Percentiles rank a stretch among this genome's conserved stretches.
Evolutionary conservation across 306 rosid genomes (phyloP).

Genomic region (Dalbergia cochinchinensis): DNA sequence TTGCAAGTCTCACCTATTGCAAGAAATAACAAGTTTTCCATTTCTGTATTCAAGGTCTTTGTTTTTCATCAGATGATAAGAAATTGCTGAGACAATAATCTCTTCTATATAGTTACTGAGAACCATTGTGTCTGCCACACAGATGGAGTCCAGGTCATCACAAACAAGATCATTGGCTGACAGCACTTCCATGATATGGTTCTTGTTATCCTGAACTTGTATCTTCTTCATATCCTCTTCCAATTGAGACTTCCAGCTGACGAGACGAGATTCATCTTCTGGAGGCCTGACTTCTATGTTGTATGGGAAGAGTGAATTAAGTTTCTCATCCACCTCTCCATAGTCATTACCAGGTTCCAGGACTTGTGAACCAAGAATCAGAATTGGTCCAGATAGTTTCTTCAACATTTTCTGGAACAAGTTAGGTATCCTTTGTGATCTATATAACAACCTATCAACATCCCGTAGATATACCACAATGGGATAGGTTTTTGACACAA

Average conservation of each 20-base stretch:
- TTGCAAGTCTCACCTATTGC: conserved; percentile 63
- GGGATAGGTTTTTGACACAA: conserved; percentile 78
- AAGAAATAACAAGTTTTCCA: conserved; percentile 83
- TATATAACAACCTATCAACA: conserved; percentile 66
- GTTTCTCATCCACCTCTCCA: conserved; percentile 71
- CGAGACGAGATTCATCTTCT: conserved; percentile 78
- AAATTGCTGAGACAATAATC: conserved; percentile 93
- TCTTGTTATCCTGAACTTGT: conserved; percentile 89
- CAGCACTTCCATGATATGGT: conserved; percentile 92
- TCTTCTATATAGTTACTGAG: conserved; percentile 89
- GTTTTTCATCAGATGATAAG: conserved; percentile 89
- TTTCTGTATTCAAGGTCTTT: conserved; percentile 91
- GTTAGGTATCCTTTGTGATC: conserved; percentile 74
- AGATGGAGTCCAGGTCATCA: conserved; percentile 81
- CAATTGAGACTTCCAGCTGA: conserved; percentile 91
- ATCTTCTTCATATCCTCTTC: conserved; percentile 95
- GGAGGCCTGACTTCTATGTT: conserved; percentile 86
- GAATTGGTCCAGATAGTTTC: conserved; percentile 78
- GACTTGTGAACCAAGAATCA: conserved; percentile 86
- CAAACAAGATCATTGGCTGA: conserved; percentile 94
- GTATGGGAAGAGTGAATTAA: conserved; percentile 77
- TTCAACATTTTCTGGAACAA: conserved; percentile 86
- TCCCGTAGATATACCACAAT: conserved; percentile 87
- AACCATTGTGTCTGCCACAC: conserved; percentile 82
- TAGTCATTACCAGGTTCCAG: conserved; percentile 65